A percentile compares a stretch with the other conserved stretches of the same genome.
These are phyloP conservation scores for Fusarium pseudocircinatum DNA, from an alignment of 2,329 filamentous ascomycete genomes.

Conservation along the genomic window DNA sequence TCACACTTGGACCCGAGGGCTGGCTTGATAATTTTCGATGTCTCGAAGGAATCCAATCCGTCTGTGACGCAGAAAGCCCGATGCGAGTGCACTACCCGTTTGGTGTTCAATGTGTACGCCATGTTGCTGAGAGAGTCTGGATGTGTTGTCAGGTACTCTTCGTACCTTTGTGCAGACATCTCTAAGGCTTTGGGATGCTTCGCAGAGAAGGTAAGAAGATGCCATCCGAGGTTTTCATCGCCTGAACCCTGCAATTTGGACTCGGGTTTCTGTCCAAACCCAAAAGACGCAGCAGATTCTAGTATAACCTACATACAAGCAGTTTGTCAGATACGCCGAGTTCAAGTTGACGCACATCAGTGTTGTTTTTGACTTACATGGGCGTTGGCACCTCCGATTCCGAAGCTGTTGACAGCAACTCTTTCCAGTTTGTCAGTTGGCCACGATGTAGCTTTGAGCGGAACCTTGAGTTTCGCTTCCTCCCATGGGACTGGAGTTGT, in stretches of 20 bases:
- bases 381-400: conserved; percentile 4
- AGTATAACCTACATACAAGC: conserved; percentile 6
- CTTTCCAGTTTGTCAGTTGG: conserved; percentile 5
- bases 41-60: conserved; percentile 5
- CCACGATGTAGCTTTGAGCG: conserved; percentile 1
- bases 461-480: conserved; percentile 7
- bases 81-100: neutral
- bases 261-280: neutral
- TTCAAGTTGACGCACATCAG: neutral
- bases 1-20: conserved; percentile 2
- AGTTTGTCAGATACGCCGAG: neutral
- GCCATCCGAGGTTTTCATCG: neutral
- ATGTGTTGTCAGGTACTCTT: conserved; percentile 3
- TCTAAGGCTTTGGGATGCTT: conserved; percentile 3
- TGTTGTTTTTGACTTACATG: neutral
- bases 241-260: neutral
- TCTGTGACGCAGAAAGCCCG: conserved; percentile 7
- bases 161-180: conserved; percentile 1
- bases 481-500: conserved; percentile 3
- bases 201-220: conserved; percentile 3
- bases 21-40: neutral
- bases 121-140: conserved; percentile 2
- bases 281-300: conserved; percentile 10
- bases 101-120: conserved; percentile 2
- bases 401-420: conserved; percentile 9